Evolutionary conservation across 129 eudicot species (phyloP).

Genomic region (Centaurea solstitialis): DNA sequence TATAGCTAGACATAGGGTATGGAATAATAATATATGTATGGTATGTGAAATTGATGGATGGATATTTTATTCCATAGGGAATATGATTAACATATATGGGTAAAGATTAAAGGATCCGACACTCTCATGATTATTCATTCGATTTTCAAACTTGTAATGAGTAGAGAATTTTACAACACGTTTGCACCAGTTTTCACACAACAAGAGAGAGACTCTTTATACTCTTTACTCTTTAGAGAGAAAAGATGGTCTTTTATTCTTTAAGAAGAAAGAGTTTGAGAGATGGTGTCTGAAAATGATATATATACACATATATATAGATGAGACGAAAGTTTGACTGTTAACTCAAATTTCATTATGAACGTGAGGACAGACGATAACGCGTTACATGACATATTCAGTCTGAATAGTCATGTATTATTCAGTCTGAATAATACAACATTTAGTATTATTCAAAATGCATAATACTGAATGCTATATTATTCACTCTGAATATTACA

Average conservation of each 20-base stretch:
- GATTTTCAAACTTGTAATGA: conserved; percentile 34
- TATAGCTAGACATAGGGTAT: background rate
- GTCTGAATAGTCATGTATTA: no score
- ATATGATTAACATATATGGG: conserved; percentile 17
- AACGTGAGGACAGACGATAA: no score
- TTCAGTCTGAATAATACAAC: no score
- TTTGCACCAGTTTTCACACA: conserved; percentile 5
- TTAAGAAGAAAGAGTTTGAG: background rate
- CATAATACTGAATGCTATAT: no score
- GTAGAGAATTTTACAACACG: conserved; percentile 30
- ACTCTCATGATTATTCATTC: conserved; percentile 37
- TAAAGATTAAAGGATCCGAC: conserved; percentile 41
- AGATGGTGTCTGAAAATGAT: background rate
- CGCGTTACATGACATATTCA: no score
- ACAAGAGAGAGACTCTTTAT: background rate
- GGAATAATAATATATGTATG: background rate
- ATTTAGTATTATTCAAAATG: no score
- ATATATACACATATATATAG: no score
- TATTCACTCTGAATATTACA: no score
- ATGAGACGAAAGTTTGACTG: no score
- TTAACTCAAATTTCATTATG: no score
- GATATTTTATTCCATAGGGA: conserved; percentile 21
- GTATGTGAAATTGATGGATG: background rate
- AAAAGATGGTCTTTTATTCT: background rate
- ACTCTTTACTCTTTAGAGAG: background rate